Evolutionary conservation across 2,329 filamentous ascomycete genomes (phyloP), one percentile per base, ranked within the genome.

Genomic region (Dothideomycetidae sp.): DNA sequence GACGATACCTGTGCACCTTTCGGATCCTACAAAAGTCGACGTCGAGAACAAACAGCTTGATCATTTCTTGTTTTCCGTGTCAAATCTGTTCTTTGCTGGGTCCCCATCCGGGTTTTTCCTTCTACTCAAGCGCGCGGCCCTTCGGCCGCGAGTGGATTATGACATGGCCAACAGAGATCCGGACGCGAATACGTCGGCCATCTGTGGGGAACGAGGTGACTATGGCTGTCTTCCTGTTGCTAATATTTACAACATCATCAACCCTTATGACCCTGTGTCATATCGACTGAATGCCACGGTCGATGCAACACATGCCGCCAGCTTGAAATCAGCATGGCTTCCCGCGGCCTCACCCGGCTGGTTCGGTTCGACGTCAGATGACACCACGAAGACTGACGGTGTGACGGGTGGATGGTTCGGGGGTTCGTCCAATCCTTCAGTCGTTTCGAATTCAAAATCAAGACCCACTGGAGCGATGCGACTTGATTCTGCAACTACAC

Each of bases 181-280:
- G 46, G 44, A 44, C 4, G 57, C 59, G 34, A 56, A 58, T 16
- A 53, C 54, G 2, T 54, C 55, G 4, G 65, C 67, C 5, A 71
- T 96, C 19, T 79, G 78, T n/a, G 81, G 81, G n/a, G 73, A 84
- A 29, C 69, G 69, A 12, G 85, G 82, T 18, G 73, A 67, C 4
- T 93, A 93, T 55, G 90, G 90, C 12, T 96, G 90, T 55, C 64
- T 96, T 17, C 83, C 88, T 1, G 80, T 96, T 1, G 84, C 96
- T 60, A 98, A 96, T 54, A 71, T 98, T 40, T 98, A 96, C 66
- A 98, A 98, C 51, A 72, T 98, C 45, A 73, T 96, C 53, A 75
- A 79, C 47, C 71, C 72, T 21, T 78, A 76, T 42, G 75, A 80
- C 44, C 75, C 90, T 2, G 92, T 98, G 40, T 83, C 86, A 1